Evolutionary conservation across 2,329 filamentous ascomycete genomes (phyloP), one percentile per base, ranked within the genome.

Genomic region (Hypoxylon sp.): DNA sequence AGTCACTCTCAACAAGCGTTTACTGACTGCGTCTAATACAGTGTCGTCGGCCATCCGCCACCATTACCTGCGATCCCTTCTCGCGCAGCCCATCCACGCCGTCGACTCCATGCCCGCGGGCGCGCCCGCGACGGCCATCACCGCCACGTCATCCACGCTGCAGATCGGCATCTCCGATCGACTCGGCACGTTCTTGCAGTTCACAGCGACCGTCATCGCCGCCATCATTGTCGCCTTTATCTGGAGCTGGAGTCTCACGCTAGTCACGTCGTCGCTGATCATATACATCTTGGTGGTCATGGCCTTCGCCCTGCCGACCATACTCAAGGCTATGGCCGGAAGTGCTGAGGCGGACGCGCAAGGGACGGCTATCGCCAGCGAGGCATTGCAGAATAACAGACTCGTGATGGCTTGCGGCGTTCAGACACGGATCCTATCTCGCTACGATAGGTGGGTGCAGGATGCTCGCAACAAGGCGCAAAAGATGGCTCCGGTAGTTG

Each of bases 131-230:
- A 80, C 79, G 11, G 86, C 86, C 31, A 88, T 89, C 60, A 88
- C 86, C 0, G 81, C 83, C 1, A 85, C 84, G 1, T 83, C 84
- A 59, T 88, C 88, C 68, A 81, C 79, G 1, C 74, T 88, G 15
- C 86, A 88, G 71, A 74, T 87, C 10, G 86, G 86, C 2, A 86
- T 88, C 33, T 87, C 84, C 0, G 85, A 88, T 68, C 87, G 87
- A 65, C 75, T 88, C 0, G 84, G 83, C 6, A 79, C 78, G 1
- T 82, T 86, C 42, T 65, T 88, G 53, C 84, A 88, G 67, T 87
- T 77, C 62, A 72, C 73, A 2, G 72, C 83, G 0, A 81, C 82
- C 21, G 78, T 86, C 48, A 69, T 84, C 26, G 71, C 83, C 13
- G 77, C 83, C 23, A 75, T 83, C 48, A 71, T 84, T 58, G 78